phyloP scores from a whole-genome alignment of 1,284 basidiomycete genomes.

The Mrakiaceae sp. region DNA sequence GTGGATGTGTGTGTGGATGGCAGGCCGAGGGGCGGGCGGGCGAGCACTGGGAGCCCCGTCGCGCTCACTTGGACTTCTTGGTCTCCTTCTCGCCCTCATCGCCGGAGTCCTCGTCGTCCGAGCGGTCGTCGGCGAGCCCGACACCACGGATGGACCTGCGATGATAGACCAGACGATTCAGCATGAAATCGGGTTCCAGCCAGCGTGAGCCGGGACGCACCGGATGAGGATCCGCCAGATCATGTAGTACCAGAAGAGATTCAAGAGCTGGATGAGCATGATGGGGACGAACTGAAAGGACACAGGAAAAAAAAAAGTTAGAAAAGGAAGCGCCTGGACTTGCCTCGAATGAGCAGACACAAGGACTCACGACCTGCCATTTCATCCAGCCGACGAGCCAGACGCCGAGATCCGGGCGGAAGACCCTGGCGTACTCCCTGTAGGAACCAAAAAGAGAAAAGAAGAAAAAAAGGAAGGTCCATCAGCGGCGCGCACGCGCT shows the following conservation, averaged over 20 bases:
- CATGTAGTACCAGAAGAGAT: constrained; percentile 81
- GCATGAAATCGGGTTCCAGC: constrained; percentile 28
- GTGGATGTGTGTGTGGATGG: too few relatives aligned
- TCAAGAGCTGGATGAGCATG: constrained; percentile 63
- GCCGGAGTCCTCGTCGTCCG: constrained; percentile 38
- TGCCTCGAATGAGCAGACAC: neutral
- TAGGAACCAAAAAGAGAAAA: neutral
- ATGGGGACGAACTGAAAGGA: constrained; percentile 49
- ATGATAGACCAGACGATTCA: constrained; percentile 3
- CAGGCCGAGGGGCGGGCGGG: too few relatives aligned
- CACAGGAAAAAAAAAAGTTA: neutral
- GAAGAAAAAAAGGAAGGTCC: neutral
- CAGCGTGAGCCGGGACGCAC: constrained; percentile 30
- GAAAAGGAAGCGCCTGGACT: neutral
- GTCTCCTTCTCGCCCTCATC: constrained; percentile 23
- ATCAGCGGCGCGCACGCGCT: neutral
- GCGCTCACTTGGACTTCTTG: constrained; percentile 7
- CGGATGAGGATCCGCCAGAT: constrained; percentile 57
- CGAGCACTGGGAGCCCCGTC: too few relatives aligned
- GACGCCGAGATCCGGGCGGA: constrained; percentile 51
- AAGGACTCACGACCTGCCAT: constrained; percentile 49
- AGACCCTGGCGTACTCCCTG: constrained; percentile 48
- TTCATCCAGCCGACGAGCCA: constrained; percentile 70
- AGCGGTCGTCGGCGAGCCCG: constrained; percentile 36
- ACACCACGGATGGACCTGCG: constrained; percentile 15